Base-by-base conservation (phyloP, 75 land plant genomes). In the Chamaecyparis obtusa region DNA sequence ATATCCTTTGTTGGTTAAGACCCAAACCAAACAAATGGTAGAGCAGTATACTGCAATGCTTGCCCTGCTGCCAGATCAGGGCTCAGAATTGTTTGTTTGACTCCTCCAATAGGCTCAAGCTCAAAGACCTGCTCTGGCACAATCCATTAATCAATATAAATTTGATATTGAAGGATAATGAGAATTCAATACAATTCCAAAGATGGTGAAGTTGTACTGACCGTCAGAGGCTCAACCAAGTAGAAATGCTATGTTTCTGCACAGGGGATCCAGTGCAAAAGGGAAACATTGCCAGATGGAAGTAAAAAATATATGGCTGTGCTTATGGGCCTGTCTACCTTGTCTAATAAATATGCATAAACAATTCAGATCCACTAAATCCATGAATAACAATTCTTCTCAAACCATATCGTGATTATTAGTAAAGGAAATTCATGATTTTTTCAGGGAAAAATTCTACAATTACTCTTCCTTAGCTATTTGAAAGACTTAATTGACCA, bases 221-320 rank as follows among this genome's bases (percentile, higher is more conserved):
- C 99, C 89, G 99, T 98, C 14, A 98, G 55, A 64, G 99, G 95
- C 15, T 98, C 98, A 84, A 98, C 99, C 83, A 86, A 5, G 88
- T 98, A 96, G 88, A 96, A 98, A 88, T 98, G 99, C 96, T 96
- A 96, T n/a, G 95, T 93, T 91, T 98, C 97, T 16, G 99, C 92
- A 72, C 92, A 94, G 57, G 99, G 99, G 16, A 96, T 94, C 5
- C 99, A 96, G 77, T 98, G 99, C 33, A 98, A 90, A 43, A 74
- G 88, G 11, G 99, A 92, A 10, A 96, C 92, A 81, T 90, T 89
- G 11, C 99, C 99, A 32, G 97, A 90, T 33, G 99, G 97, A 33
- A 96, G 86, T 83, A 98, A 74, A 87, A 95, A 98, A 87, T 94
- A 96, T 39, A 98, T 98, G 55, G 92, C 83, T 36, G 97, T 93